Evolutionary conservation across 495 filamentous ascomycete species (phyloP), one percentile per base, ranked within the genome.

Genomic region (Talaromyces borbonicus): DNA sequence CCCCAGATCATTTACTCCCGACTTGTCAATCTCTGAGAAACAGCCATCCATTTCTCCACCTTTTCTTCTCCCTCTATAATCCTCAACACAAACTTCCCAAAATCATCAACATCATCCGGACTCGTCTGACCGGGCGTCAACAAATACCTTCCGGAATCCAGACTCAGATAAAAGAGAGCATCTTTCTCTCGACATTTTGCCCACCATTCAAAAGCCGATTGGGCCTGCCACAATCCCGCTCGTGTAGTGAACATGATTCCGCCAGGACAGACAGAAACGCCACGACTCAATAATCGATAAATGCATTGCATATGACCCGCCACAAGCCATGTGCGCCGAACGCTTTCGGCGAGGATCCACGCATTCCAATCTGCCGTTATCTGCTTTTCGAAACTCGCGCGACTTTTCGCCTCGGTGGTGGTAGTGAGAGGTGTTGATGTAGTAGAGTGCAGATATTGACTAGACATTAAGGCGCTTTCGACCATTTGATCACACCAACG

Each of bases 241-340:
- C 43, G 43, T 7, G 31, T 33, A 19, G 43, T 46, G 30, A 46
- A 46, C 43, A 46, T 46, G 4, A 46, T 14, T 2, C 43, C 43
- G 7, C 43, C 43, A 15, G 43, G 43, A 35, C 43, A 46, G 3
- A 26, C 19, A 15, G 29, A 22, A n/a, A 46, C 15, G 0, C 43
- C 43, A 25, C 36, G 24, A 15, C 30, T 31, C 20, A 46, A 29
- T 14, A 46, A 20, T 8, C 43, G 5, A 46, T 46, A 46, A 19
- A 46, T 36, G 19, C 43, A 46, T 32, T 46, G 43, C 43, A 32
- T 35, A n/a, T 46, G 43, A 1, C 43, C 43, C 0, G 43, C 43
- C 3, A 46, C 43, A 25, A 46, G 43, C 43, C 43, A 46, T 12
- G 43, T 46, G n/a, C 43, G 43, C 4, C 43, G 43, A 3, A 46